Conservation (phyloP, 2,329 filamentous ascomycete genomes). For the Clarireedia homoeocarpa region DNA sequence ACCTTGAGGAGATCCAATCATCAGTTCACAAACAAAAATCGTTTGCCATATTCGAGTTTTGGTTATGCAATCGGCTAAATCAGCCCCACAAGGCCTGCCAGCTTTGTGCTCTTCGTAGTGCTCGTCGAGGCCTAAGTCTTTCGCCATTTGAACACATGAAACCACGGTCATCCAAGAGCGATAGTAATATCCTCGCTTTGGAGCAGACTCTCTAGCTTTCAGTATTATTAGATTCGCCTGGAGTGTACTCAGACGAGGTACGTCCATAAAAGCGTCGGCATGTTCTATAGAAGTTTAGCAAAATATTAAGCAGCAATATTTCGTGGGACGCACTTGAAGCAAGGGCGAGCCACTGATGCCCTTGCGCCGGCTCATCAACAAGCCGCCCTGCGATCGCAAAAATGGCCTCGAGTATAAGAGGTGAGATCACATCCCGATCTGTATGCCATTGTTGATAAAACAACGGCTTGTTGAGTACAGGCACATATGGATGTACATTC, state of each 20-base stretch:
- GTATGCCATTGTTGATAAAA: slow-evolving; percentile 89
- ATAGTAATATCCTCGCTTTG: slow-evolving; percentile 92
- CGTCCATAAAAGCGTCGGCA: slow-evolving; percentile 87
- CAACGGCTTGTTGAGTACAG: slow-evolving; percentile 72
- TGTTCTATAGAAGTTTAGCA: slow-evolving; percentile 53
- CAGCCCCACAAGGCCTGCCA: slow-evolving; percentile 61
- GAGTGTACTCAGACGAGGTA: slow-evolving; percentile 81
- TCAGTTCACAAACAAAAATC: slow-evolving; percentile 76
- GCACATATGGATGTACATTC: slow-evolving; percentile 87
- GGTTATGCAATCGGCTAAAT: slow-evolving; percentile 67
- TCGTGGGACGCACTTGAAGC: slow-evolving; percentile 56
- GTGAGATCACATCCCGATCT: slow-evolving; percentile 77
- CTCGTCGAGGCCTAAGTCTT: slow-evolving; percentile 82
- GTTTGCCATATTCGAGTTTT: slow-evolving; percentile 88
- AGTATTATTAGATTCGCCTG: slow-evolving; percentile 82
- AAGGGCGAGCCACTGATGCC: slow-evolving; percentile 86
- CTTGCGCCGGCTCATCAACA: slow-evolving; percentile 74
- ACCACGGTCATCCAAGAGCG: slow-evolving; percentile 96
- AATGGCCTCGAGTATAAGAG: slow-evolving; percentile 79
- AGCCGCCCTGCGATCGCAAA: slow-evolving; percentile 84
- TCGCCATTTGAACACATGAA: slow-evolving; percentile 85
- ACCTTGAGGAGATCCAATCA: slow-evolving; percentile 94
- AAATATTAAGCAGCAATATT: neutral
- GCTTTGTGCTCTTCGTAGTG: slow-evolving; percentile 73
- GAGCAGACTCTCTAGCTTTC: slow-evolving; percentile 86